Evolutionary conservation across 1,284 basidiomycete species (phyloP).

Genomic region (Ganoderma boninense): DNA sequence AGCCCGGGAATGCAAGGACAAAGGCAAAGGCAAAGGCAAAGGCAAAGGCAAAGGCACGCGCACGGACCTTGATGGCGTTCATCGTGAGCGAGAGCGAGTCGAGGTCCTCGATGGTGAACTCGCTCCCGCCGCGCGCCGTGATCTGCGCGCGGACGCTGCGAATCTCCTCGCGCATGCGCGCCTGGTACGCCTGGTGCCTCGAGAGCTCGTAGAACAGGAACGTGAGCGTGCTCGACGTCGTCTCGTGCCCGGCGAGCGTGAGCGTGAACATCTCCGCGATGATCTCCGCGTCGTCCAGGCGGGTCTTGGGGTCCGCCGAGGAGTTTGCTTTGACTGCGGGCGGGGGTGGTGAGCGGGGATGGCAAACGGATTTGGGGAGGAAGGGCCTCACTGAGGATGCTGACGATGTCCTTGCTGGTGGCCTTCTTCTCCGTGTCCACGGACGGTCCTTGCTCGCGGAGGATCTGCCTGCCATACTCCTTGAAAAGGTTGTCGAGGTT

Average conservation of each 20-base stretch:
- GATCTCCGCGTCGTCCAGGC: slow-evolving; percentile 55
- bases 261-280: slow-evolving; percentile 59
- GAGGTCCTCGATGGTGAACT: slow-evolving; percentile 41
- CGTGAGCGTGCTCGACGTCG: slow-evolving; percentile 33
- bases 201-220: slow-evolving; percentile 43
- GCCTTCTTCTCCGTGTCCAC: slow-evolving; percentile 23
- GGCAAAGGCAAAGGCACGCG: too few relatives aligned
- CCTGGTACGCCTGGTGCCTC: slow-evolving; percentile 39
- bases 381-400: slow-evolving; percentile 44
- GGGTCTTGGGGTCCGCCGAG: slow-evolving; percentile 51
- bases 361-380: too few relatives aligned
- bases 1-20: too few relatives aligned
- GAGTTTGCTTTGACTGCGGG: slow-evolving; percentile 60
- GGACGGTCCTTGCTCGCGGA: slow-evolving; percentile 27
- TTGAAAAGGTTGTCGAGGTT: slow-evolving; percentile 33
- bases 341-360: background rate
- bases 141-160: slow-evolving; percentile 27
- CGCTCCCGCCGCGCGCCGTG: slow-evolving; percentile 33
- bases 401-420: slow-evolving; percentile 47
- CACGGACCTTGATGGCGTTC: slow-evolving; percentile 22
- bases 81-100: slow-evolving; percentile 37
- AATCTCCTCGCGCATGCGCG: slow-evolving; percentile 40
- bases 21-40: too few relatives aligned
- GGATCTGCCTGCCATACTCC: slow-evolving; percentile 32
- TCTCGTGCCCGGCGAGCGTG: slow-evolving; percentile 39